These are phyloP conservation scores for Aureobasidium sp. DNA, from an alignment of 2,329 filamentous ascomycete genomes.

Conservation along the genomic window DNA sequence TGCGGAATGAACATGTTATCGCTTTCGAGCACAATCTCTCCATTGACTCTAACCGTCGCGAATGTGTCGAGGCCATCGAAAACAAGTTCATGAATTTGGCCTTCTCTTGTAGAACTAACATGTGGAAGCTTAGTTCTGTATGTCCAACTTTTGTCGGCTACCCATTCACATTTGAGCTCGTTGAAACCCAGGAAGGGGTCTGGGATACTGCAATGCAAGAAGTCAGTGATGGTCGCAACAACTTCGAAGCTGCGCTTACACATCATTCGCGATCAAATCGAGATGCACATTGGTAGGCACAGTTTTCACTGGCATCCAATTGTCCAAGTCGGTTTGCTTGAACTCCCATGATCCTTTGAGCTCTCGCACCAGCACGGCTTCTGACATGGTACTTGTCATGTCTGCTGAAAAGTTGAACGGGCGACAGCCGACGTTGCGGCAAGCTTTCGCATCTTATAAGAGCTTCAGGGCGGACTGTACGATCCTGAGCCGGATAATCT, in stretches of 20 bases:
- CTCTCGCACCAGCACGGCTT: constrained; percentile 3
- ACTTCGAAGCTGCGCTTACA: constrained; percentile 26
- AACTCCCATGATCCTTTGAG: constrained; percentile 39
- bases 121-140: constrained; percentile 38
- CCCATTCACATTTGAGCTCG: constrained; percentile 44
- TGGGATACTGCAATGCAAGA: constrained; percentile 33
- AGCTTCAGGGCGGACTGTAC: background rate
- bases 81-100: constrained; percentile 42
- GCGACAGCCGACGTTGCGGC: background rate
- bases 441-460: constrained; percentile 3
- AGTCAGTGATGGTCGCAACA: background rate
- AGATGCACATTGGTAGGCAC: constrained; percentile 44
- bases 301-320: constrained; percentile 39
- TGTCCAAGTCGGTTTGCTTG: constrained; percentile 35
- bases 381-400: background rate
- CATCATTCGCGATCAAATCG: constrained; percentile 40
- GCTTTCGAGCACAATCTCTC: constrained; percentile 44
- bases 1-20: constrained; percentile 61
- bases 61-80: constrained; percentile 61
- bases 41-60: constrained; percentile 52
- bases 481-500: background rate
- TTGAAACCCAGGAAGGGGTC: constrained; percentile 46
- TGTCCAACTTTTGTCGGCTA: constrained; percentile 41
- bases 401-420: background rate
- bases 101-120: constrained; percentile 23